Base-by-base conservation (phyloP, 805 yeast genomes). In the Wickerhamiella allomyrinae region DNA sequence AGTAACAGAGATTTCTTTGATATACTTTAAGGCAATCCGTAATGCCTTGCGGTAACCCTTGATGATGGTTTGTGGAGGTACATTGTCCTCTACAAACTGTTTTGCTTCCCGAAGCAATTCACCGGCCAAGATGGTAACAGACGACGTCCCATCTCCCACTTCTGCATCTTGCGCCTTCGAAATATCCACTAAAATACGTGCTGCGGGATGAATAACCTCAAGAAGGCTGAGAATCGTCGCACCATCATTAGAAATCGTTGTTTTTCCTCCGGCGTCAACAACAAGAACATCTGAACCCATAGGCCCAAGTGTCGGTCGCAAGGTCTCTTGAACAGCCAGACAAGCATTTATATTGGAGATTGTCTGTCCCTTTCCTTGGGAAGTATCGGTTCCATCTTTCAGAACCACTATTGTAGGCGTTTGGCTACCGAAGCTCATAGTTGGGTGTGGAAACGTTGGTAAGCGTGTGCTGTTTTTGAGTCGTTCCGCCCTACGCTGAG, bases 191-290 rank as follows among this genome's bases (percentile, higher is more conserved):
- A 91, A 68, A 43, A 89, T 89, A 55, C 84, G 84, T 20, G 98
- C 99, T 13, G 97, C 97, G 8, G 99, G 98, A 57, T 91, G 98
- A 20, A 91, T 95, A 43, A 91, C 93, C 57, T 91, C 98, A 51
- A 91, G 66, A 44, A 91, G 69, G 58, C 80, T 84, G 59, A 91
- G 68, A 53, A 91, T 89, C 2, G 99, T 91, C 33, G 98, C 98
- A 51, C 98, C 98, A 59, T 91, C 98, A 61, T 91, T 91, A 34
- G 99, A 89, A 51, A 91, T 87, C 19, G 97, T 91, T 38, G 97
- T 84, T 53, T 74, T 78, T 42, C 94, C 94, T 55, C 73, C 76
- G 14, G 79, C 71, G 35, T 78, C 76, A 33, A 89, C 96, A 55
- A 91, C 77, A 58, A 91, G 68, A 49, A 89, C 87, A 63, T 91